Base-by-base conservation (phyloP, 352 stramenopile genomes). In the Phytophthora quininea region DNA sequence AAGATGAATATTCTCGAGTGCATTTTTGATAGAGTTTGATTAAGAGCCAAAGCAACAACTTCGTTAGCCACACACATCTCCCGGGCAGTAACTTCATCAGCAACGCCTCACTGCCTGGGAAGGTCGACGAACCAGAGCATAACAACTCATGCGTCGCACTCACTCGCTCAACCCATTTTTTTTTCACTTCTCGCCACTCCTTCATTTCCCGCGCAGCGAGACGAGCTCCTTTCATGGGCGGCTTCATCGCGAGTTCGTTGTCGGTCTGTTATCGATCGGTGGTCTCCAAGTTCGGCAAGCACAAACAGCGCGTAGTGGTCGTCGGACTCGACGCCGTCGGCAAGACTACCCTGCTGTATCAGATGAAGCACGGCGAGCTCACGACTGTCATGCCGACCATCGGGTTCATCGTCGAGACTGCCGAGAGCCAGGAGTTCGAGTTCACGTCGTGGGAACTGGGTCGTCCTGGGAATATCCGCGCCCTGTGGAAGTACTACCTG, bases 291-390 rank as follows among this genome's bases (percentile, higher is more conserved):
- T 11, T 40, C 6, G 35, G 35, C 27, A 31, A 51, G 54, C 48
- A 15, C 37, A 38, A 64, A 11, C 55, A 59, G 8, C 71, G 66
- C 59, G 61, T 71, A 42, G 15, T 98, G 29, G 96, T 98, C 76
- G 77, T 96, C 6, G 86, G 87, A 8, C 79, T 97, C 9, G 94
- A 98, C 77, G 92, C 91, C 35, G 96, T 92, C 38, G 94, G 93
- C 75, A 98, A 98, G 79, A 98, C 96, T 3, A 98, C 96, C 32
- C 97, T 98, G 66, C 81, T 98, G 7, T 88, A 92, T 73, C 72
- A 82, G 50, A 69, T 93, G 46, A 88, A 94, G 67, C 66, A 92
- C 4, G 79, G 76, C 19, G 78, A 90, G 58, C 54, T 69, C 10
- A 54, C 90, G 15, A 84, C 76, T 4, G 88, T 77, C 62, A 78